Conservation (phyloP, 2,329 filamentous ascomycete genomes). For the Cercospora canescens region DNA sequence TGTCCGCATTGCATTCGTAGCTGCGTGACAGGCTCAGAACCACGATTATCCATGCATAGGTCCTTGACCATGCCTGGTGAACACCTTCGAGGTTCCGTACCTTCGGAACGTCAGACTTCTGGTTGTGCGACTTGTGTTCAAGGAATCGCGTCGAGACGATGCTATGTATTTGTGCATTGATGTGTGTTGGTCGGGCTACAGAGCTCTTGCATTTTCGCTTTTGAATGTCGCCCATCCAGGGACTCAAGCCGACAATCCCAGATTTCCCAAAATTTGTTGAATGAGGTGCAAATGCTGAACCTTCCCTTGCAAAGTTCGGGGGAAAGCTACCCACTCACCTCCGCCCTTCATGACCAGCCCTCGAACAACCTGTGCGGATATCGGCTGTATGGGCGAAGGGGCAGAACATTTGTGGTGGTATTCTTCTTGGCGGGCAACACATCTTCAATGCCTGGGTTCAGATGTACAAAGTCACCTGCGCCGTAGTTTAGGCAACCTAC, state of each 20-base stretch:
- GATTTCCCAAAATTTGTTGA: background rate
- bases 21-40: background rate
- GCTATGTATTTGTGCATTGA: background rate
- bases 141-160: background rate
- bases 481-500: conserved; percentile 1
- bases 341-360: background rate
- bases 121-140: background rate
- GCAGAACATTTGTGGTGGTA: background rate
- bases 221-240: background rate
- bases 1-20: background rate
- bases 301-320: background rate
- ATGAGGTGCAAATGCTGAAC: background rate
- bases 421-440: background rate
- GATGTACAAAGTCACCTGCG: background rate
- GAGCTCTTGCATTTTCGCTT: background rate
- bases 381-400: background rate
- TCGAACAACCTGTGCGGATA: background rate
- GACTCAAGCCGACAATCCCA: background rate
- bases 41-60: background rate
- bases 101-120: background rate
- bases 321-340: background rate
- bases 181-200: background rate
- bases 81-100: background rate
- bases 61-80: background rate
- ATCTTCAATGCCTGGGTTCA: background rate